A percentile compares a stretch with the other conserved stretches of the same genome.
Evolutionary conservation across 225 moss, liverwort and hornwort genomes (phyloP).

Genomic region (Pleurozium schreberi): DNA sequence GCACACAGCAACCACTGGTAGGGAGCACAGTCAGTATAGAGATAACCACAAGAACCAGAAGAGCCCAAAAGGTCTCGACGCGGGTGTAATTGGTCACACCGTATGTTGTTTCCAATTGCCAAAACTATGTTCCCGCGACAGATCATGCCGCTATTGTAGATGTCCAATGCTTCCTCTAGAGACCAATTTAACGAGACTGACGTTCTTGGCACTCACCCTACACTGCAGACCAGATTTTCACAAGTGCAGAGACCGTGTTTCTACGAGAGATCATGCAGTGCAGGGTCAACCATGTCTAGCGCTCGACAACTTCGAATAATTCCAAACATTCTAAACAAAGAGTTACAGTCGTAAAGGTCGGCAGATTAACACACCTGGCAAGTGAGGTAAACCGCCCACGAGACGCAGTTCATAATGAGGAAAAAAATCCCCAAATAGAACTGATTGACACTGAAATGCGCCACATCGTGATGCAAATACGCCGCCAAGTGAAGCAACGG

Average conservation of each 20-base stretch:
- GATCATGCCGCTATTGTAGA: too few relatives aligned
- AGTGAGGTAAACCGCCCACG: conserved; percentile 34
- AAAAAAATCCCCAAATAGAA: conserved; percentile 33
- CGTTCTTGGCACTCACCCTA: neutral
- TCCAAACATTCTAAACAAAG: neutral
- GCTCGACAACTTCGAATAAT: neutral
- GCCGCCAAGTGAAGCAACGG: conserved; percentile 22
- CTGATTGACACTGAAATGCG: conserved; percentile 11
- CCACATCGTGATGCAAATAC: conserved; percentile 13
- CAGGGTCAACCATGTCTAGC: neutral
- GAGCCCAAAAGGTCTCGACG: too few relatives aligned
- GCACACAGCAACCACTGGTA: neutral
- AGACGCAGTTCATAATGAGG: conserved; percentile 39
- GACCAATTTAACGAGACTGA: neutral
- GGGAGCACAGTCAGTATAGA: neutral
- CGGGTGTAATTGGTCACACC: neutral
- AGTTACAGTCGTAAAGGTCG: neutral
- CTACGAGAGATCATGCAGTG: neutral
- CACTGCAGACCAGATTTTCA: neutral
- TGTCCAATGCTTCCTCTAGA: neutral
- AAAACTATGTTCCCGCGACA: too few relatives aligned
- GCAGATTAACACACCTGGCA: conserved; percentile 14
- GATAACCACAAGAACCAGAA: neutral
- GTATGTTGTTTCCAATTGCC: too few relatives aligned
- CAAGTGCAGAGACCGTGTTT: neutral